Base-by-base conservation (phyloP, 306 rosid species). In the Fagus sylvatica region DNA sequence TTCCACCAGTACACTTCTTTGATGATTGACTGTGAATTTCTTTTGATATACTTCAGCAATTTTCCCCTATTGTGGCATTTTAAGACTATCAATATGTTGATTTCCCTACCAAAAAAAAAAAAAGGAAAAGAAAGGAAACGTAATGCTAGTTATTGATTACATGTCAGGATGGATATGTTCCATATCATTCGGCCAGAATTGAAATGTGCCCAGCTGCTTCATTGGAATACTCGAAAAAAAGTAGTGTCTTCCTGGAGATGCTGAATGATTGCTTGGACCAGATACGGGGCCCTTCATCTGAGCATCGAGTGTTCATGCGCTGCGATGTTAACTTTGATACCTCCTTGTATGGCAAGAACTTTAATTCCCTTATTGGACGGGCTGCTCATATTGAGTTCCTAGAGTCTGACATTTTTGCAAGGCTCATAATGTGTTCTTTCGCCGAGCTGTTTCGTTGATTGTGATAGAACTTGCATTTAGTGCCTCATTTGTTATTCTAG, bases 111-210 rank as follows among this genome's bases (percentile, higher is more conserved):
- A 46, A 46, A 46, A 10, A 46, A 46, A 4, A 46, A 46, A 46
- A 46, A 10, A 10, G 2, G 0, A 9, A 43, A 0, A 46, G 11
- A 0, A 46, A 10, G 11, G 51, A 7, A 30, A 32, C 32, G 28
- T 32, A 71, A 49, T 72, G 74, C 75, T 80, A 37, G 62, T 82
- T 22, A 75, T 76, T 65, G 22, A 56, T 67, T 46, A 42, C 79
- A 76, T 75, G 39, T 67, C 88, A 94, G 98, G 98, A 94, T 74
- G 97, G 98, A 65, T 92, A 94, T 82, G 97, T 92, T 19, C 98
- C 98, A 7, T 92, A 94, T 61, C 98, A 94, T 82, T 94, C 98
- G 16, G 97, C 98, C 32, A 87, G 98, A 84, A 92, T 94, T 69
- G 97, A 94, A 69, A 83, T 87, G 77, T 94, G 98, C 83, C 97